These are phyloP conservation scores for Pseudocercospora pini-densiflorae DNA, from an alignment of 2,329 filamentous ascomycete species.

Conservation along the genomic window DNA sequence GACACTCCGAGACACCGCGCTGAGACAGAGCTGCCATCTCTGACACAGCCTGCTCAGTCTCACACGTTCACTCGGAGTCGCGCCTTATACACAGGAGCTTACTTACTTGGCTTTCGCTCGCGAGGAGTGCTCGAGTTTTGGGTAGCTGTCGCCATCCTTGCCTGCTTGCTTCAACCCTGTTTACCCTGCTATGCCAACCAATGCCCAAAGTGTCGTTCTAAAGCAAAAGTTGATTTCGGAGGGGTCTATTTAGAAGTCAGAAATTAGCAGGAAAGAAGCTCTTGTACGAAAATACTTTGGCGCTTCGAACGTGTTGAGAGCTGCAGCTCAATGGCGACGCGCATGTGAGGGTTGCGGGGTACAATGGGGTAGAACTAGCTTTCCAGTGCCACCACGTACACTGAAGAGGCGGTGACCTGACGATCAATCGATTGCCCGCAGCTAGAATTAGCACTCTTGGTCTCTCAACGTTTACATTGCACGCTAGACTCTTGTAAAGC, in stretches of 20 bases:
- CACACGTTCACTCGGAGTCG: too few relatives aligned
- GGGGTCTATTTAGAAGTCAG: background rate
- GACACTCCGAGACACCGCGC: too few relatives aligned
- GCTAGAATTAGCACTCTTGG: background rate
- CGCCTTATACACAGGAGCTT: too few relatives aligned
- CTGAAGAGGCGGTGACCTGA: slow-evolving; percentile 5
- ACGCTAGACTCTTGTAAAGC: background rate
- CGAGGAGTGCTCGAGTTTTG: slow-evolving; percentile 44
- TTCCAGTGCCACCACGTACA: background rate
- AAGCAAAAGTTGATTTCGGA: slow-evolving; percentile 3
- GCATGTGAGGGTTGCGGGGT: background rate
- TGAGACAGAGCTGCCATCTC: too few relatives aligned
- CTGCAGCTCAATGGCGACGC: background rate
- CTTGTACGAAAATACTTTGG: background rate
- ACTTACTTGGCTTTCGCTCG: slow-evolving; percentile 84
- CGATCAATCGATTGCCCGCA: slow-evolving; percentile 6
- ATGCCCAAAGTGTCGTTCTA: slow-evolving; percentile 1
- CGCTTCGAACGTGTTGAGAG: background rate
- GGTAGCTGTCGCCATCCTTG: slow-evolving; percentile 35
- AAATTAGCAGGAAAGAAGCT: background rate
- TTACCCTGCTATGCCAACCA: slow-evolving; percentile 1
- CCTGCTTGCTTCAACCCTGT: background rate
- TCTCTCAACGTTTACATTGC: background rate
- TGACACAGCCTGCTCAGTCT: too few relatives aligned
- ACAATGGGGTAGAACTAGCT: background rate